phyloP scores from a whole-genome alignment of 495 filamentous ascomycete species.

The Tuber calosporum region DNA sequence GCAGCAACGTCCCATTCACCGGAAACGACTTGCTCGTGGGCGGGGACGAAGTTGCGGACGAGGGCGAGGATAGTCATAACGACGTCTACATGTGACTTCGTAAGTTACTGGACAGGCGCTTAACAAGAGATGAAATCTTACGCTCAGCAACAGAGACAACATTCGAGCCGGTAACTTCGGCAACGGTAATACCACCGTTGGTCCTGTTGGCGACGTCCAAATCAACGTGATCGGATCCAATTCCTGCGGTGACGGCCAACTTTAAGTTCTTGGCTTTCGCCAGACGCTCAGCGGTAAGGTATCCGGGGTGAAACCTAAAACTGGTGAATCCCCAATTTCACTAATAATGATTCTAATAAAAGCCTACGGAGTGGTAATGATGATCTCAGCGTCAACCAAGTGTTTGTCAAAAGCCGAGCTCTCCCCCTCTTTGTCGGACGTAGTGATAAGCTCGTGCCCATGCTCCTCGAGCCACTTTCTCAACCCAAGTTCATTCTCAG shows the following conservation, averaged over 20 bases:
- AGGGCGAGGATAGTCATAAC: slow-evolving; percentile 96
- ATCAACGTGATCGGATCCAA: slow-evolving; percentile 97
- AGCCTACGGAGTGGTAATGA: slow-evolving; percentile 95
- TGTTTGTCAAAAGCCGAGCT: slow-evolving; percentile 91
- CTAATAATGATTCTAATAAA: neutral
- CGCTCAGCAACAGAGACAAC: slow-evolving; percentile 82
- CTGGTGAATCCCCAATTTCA: slow-evolving; percentile 4
- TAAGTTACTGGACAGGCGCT: neutral
- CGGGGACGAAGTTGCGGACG: slow-evolving; percentile 96
- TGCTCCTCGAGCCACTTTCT: slow-evolving; percentile 93
- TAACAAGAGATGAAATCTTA: slow-evolving; percentile 3
- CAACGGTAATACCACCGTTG: slow-evolving; percentile 95
- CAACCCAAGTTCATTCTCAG: slow-evolving; percentile 94
- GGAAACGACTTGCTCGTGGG: slow-evolving; percentile 81
- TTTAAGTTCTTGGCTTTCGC: slow-evolving; percentile 98
- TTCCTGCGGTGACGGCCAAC: slow-evolving; percentile 90
- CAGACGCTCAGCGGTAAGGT: slow-evolving; percentile 92
- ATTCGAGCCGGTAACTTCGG: slow-evolving; percentile 91
- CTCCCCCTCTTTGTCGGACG: slow-evolving; percentile 92
- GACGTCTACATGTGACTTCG: slow-evolving; percentile 55
- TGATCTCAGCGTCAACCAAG: slow-evolving; percentile 91
- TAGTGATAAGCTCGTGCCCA: slow-evolving; percentile 93
- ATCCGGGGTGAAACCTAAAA: slow-evolving; percentile 90
- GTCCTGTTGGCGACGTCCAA: slow-evolving; percentile 95
- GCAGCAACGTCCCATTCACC: slow-evolving; percentile 95